Evolutionary conservation across 768 basidiomycete species (phyloP).

Genomic region (Lactarius tabidus): DNA sequence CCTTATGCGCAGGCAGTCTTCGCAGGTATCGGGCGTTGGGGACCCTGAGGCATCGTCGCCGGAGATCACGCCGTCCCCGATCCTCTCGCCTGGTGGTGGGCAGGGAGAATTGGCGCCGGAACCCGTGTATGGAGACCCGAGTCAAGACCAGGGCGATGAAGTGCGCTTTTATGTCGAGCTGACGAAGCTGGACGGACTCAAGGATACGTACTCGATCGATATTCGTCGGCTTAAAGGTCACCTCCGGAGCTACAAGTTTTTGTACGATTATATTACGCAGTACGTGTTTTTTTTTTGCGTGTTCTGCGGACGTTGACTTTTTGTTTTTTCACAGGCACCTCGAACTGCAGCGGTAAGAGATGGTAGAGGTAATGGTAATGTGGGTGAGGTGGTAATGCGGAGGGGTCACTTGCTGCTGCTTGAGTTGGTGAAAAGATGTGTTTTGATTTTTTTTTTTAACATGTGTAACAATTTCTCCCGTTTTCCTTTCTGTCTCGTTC

Average conservation of each 20-base stretch:
- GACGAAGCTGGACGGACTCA: constrained; percentile 83
- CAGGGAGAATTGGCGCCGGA: constrained; percentile 40
- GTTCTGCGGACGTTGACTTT: neutral
- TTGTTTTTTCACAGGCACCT: constrained; percentile 7
- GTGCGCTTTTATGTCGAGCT: constrained; percentile 95
- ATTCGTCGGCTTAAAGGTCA: constrained; percentile 91
- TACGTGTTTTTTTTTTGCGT: constrained; percentile 41
- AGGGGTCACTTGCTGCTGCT: neutral
- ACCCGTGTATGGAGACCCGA: constrained; percentile 71
- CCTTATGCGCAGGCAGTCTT: constrained; percentile 86
- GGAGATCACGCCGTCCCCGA: constrained; percentile 24
- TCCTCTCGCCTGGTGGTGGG: constrained; percentile 21
- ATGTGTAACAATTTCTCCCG: neutral
- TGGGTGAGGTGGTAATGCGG: neutral
- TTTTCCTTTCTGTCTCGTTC: neutral
- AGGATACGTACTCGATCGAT: constrained; percentile 88
- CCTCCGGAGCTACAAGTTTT: constrained; percentile 86
- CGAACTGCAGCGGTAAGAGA: constrained; percentile 10
- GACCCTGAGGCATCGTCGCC: constrained; percentile 28
- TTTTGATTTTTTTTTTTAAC: constrained; percentile 9
- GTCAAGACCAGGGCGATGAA: constrained; percentile 88
- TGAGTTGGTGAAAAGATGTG: neutral
- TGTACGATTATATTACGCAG: constrained; percentile 86
- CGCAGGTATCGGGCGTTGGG: constrained; percentile 55
- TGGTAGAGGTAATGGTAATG: neutral